phyloP scores from a whole-genome alignment of 2,329 filamentous ascomycete species.

The Pseudogymnoascus pannorum region DNA sequence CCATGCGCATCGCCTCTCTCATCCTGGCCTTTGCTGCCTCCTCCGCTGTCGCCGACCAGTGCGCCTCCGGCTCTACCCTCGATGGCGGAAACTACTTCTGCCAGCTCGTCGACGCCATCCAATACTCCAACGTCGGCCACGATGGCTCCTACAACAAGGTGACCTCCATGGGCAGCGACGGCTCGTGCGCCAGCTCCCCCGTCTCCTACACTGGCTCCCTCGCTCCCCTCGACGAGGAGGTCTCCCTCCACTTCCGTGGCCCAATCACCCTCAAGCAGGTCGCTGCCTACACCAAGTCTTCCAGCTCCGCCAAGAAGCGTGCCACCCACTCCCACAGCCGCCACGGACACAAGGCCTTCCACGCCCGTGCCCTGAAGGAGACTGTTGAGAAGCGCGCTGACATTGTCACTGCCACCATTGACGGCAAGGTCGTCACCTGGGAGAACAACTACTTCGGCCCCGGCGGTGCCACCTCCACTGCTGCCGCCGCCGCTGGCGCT shows the following conservation, averaged over 20 bases:
- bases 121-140: slow-evolving; percentile 56
- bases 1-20: slow-evolving; percentile 13
- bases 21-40: slow-evolving; percentile 16
- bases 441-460: slow-evolving; percentile 45
- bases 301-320: slow-evolving; percentile 28
- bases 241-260: slow-evolving; percentile 67
- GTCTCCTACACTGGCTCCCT: slow-evolving; percentile 52
- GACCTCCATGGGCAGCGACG: slow-evolving; percentile 48
- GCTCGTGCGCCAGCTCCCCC: slow-evolving; percentile 46
- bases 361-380: slow-evolving; percentile 32
- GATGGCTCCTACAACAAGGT: slow-evolving; percentile 59
- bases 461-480: slow-evolving; percentile 13
- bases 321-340: slow-evolving; percentile 30
- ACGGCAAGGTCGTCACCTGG: slow-evolving; percentile 52
- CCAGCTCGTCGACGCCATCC: slow-evolving; percentile 55
- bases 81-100: slow-evolving; percentile 59
- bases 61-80: slow-evolving; percentile 23
- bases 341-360: slow-evolving; percentile 43
- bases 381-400: slow-evolving; percentile 42
- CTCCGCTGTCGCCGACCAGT: slow-evolving; percentile 24
- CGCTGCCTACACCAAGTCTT: slow-evolving; percentile 57
- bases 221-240: slow-evolving; percentile 63
- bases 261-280: slow-evolving; percentile 60
- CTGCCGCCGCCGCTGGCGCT: slow-evolving; percentile 14
- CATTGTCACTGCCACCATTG: slow-evolving; percentile 48